Evolutionary conservation across 495 filamentous ascomycete genomes (phyloP).

Genomic region (Hyaloscypha bicolor): DNA sequence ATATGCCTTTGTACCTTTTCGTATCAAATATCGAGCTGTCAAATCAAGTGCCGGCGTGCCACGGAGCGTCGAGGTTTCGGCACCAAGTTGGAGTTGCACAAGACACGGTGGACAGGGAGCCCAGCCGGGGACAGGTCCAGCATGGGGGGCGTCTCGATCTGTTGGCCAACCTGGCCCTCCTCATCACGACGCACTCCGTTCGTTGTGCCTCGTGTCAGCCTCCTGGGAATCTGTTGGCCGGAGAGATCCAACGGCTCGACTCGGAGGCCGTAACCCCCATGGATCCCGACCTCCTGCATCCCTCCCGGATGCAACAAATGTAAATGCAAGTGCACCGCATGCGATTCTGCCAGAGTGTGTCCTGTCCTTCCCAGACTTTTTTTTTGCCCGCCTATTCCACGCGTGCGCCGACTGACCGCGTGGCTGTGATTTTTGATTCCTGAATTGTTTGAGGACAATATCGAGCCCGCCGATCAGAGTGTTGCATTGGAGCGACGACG

Average conservation of each 20-base stretch:
- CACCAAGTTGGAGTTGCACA: conserved; percentile 4
- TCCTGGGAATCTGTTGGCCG: conserved; percentile 22
- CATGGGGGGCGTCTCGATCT: neutral
- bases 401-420: neutral
- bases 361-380: neutral
- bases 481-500: neutral
- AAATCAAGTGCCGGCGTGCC: neutral
- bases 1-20: neutral
- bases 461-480: neutral
- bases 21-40: neutral
- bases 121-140: neutral
- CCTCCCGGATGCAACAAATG: neutral
- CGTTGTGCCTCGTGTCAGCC: conserved; percentile 27
- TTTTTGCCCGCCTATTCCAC: neutral
- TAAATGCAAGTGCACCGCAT: neutral
- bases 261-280: neutral
- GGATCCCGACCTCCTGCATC: neutral
- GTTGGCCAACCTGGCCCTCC: neutral
- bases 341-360: neutral
- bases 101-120: neutral
- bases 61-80: neutral
- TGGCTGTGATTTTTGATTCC: neutral
- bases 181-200: neutral
- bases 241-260: conserved; percentile 3
- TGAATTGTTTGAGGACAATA: neutral